These are phyloP conservation scores for Saturnispora gosingensis DNA, from an alignment of 805 yeast genomes.

Conservation along the genomic window DNA sequence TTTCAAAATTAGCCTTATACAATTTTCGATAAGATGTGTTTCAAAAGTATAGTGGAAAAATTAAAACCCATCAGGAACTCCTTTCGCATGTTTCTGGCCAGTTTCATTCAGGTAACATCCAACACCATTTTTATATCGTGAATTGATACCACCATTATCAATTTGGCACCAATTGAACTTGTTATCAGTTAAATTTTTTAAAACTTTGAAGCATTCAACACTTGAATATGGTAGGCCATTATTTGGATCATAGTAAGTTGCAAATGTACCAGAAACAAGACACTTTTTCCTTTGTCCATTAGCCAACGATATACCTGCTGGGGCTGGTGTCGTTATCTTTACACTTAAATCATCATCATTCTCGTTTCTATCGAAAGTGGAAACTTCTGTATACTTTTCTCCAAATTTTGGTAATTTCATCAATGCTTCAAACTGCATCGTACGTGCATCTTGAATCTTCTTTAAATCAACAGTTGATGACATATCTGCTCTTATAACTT, in stretches of 20 bases:
- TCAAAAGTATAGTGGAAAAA: neutral
- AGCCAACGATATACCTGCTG: conserved; percentile 62
- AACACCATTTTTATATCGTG: conserved; percentile 26
- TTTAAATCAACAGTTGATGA: conserved; percentile 21
- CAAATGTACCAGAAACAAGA: conserved; percentile 68
- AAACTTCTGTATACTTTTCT: conserved; percentile 34
- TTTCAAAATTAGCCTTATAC: neutral
- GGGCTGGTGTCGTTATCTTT: conserved; percentile 59
- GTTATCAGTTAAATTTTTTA: conserved; percentile 47
- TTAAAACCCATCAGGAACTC: conserved; percentile 81
- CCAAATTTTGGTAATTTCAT: conserved; percentile 56
- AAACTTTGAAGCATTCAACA: conserved; percentile 67
- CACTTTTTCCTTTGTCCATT: conserved; percentile 61
- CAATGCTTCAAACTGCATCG: conserved; percentile 32
- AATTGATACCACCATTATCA: conserved; percentile 36
- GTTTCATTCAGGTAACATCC: conserved; percentile 35
- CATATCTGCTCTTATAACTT: conserved; percentile 22
- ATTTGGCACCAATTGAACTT: conserved; percentile 44
- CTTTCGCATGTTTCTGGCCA: conserved; percentile 55
- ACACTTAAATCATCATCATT: conserved; percentile 35
- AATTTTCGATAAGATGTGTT: neutral
- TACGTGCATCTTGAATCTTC: conserved; percentile 19
- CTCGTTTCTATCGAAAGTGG: conserved; percentile 35
- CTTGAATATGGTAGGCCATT: conserved; percentile 81
- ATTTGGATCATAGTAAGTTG: conserved; percentile 79